Base-by-base conservation (phyloP, 306 rosid genomes). In the Casuarina cunninghamiana region DNA sequence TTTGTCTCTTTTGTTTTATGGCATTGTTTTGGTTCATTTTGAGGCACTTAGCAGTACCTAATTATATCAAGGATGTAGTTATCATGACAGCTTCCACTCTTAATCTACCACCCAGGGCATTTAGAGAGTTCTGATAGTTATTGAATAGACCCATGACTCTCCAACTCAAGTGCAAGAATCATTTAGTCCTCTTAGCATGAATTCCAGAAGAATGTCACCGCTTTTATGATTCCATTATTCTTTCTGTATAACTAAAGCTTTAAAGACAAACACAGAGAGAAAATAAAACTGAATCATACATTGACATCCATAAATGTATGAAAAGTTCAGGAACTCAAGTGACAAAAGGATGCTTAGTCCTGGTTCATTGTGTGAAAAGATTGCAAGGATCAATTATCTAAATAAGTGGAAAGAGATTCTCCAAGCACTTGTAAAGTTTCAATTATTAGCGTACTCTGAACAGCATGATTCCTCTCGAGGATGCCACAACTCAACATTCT, bases 391-490 rank as follows among this genome's bases (percentile, higher is more conserved):
- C n/a, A 74, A 53, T 68, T 76, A 11, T 53, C 32, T 10, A 60
- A 83, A 81, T 78, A 48, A 70, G 83, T 69, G 84, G 77, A 77
- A 70, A 79, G 82, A 81, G 87, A 86, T 87, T 90, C 91, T 74
- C 80, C 69, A 84, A 77, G 83, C 90, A 86, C 84, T 83, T 73
- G 45, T n/a, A 70, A 75, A 81, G 79, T 51, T 51, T 42, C 50
- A 32, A 71, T 45, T 72, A 79, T 73, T 68, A 58, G 65, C 74
- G 78, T 69, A 70, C 49, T 17, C 74, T 61, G 73, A 80, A 74
- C 87, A 77, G 50, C 76, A 79, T 51, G 79, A 80, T 75, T 66
- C 81, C 75, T 78, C 76, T 78, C 73, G 65, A 63, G 43, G 38
- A 54, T 70, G 61, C 83, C 80, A 77, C 77, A 67, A 70, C 74